Evolutionary conservation across 768 basidiomycete genomes (phyloP).

Genomic region (Hygrocybe punicea): DNA sequence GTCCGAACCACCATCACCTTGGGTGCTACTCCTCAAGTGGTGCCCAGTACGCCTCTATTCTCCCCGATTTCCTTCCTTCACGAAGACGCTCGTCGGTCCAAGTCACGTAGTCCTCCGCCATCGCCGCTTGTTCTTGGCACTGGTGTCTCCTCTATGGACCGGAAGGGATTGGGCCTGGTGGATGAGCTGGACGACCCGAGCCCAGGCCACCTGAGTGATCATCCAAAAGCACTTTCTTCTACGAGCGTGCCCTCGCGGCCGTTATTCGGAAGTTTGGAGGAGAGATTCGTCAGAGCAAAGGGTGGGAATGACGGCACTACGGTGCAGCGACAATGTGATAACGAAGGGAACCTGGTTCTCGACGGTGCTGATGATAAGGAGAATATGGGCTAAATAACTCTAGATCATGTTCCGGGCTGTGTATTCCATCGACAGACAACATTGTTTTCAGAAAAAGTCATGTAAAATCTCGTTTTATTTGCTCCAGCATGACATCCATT

Average conservation of each 20-base stretch:
- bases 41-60: constrained; percentile 77
- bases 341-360: constrained; percentile 30
- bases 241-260: constrained; percentile 52
- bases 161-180: constrained; percentile 68
- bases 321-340: neutral
- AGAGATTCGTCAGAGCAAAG: constrained; percentile 59
- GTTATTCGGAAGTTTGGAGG: constrained; percentile 54
- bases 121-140: constrained; percentile 59
- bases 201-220: constrained; percentile 81
- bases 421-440: no score
- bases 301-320: neutral
- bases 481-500: constrained; percentile 83
- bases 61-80: constrained; percentile 87
- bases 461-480: constrained; percentile 66
- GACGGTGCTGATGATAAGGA: constrained; percentile 39
- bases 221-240: constrained; percentile 64
- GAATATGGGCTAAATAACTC: neutral
- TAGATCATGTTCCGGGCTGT: neutral
- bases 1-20: constrained; percentile 12
- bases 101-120: constrained; percentile 75
- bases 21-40: constrained; percentile 48
- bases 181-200: constrained; percentile 83
- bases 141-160: constrained; percentile 38
- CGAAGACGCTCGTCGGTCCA: constrained; percentile 74
- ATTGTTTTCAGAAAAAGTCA: no score